Evolutionary conservation across 352 stramenopile species (phyloP).

Genomic region (Globisporangium cystogenes): DNA sequence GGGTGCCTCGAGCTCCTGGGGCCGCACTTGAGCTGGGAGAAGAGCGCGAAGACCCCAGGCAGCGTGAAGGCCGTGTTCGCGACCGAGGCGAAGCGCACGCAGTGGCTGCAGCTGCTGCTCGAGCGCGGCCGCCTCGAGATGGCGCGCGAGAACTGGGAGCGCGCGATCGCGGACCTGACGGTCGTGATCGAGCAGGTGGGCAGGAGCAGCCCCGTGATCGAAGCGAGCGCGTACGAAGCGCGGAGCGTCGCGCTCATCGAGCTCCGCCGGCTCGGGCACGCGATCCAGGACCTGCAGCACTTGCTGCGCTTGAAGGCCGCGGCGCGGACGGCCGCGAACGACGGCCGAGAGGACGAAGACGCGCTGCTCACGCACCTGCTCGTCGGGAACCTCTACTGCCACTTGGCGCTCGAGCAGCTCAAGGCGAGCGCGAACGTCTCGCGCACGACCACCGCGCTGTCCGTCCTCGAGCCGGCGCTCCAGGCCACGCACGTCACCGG

Average conservation of each 20-base stretch:
- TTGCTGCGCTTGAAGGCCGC: slow-evolving; percentile 17
- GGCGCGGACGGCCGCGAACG: not conserved
- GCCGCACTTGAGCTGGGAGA: slow-evolving; percentile 33
- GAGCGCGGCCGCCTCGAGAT: slow-evolving; percentile 32
- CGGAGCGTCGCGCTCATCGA: slow-evolving; percentile 31
- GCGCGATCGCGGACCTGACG: slow-evolving; percentile 34
- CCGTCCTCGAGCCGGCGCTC: slow-evolving; percentile 19
- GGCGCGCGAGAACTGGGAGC: slow-evolving; percentile 30
- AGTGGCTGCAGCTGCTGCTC: slow-evolving; percentile 45
- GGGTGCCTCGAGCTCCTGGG: slow-evolving; percentile 32
- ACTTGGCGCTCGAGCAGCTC: slow-evolving; percentile 42
- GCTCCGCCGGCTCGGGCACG: slow-evolving; percentile 27
- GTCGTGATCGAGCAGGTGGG: slow-evolving; percentile 32
- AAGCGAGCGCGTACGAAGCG: slow-evolving; percentile 24
- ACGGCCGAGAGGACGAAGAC: slow-evolving; percentile 15
- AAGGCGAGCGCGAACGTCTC: slow-evolving; percentile 18
- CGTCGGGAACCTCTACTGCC: slow-evolving; percentile 56
- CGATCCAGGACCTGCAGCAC: slow-evolving; percentile 45
- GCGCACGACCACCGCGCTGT: slow-evolving; percentile 15
- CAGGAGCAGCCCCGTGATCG: slow-evolving; percentile 20
- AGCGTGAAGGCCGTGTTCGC: slow-evolving; percentile 27
- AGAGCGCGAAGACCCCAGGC: slow-evolving; percentile 20
- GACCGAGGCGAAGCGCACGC: slow-evolving; percentile 28
- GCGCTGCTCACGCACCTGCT: slow-evolving; percentile 30
- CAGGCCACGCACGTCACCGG: slow-evolving; percentile 20